Conservation (phyloP, 2,329 filamentous ascomycete genomes). For the Stachybotrys chartarum region DNA sequence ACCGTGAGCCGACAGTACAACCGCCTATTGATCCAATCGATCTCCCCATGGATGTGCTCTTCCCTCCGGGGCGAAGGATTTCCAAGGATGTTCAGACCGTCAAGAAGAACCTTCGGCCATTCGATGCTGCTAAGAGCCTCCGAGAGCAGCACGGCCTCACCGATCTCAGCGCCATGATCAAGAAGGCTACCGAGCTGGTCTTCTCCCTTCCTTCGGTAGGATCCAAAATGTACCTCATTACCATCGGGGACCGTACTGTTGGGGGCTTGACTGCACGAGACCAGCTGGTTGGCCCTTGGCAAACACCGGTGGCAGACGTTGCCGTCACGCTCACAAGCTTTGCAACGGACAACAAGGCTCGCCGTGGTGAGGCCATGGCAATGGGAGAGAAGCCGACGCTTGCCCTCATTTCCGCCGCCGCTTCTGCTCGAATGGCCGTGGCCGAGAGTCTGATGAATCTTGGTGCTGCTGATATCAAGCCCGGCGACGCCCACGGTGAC, state of each 20-base stretch:
- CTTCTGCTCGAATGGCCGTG: conserved; percentile 94
- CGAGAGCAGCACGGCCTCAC: conserved; percentile 54
- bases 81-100: conserved; percentile 17
- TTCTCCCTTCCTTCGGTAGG: conserved; percentile 82
- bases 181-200: conserved; percentile 70
- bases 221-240: conserved; percentile 97
- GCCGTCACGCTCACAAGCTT: conserved; percentile 85
- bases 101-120: conserved; percentile 53
- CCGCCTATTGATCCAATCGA: conserved; percentile 67
- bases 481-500: conserved; percentile 41
- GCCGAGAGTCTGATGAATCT: conserved; percentile 91
- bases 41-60: conserved; percentile 79
- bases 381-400: conserved; percentile 88
- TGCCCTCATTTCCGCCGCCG: conserved; percentile 80
- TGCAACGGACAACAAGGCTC: conserved; percentile 55
- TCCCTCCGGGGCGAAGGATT: conserved; percentile 54
- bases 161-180: conserved; percentile 45
- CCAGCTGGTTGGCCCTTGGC: conserved; percentile 96
- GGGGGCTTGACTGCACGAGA: conserved; percentile 84
- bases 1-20: conserved; percentile 67
- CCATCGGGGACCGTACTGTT: conserved; percentile 87
- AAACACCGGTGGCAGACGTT: conserved; percentile 87
- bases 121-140: conserved; percentile 62
- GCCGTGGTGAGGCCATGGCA: conserved; percentile 90
- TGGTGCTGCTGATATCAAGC: conserved; percentile 62